phyloP scores from a whole-genome alignment of 23 red algal genomes.

The Pyropia haitanensis region DNA sequence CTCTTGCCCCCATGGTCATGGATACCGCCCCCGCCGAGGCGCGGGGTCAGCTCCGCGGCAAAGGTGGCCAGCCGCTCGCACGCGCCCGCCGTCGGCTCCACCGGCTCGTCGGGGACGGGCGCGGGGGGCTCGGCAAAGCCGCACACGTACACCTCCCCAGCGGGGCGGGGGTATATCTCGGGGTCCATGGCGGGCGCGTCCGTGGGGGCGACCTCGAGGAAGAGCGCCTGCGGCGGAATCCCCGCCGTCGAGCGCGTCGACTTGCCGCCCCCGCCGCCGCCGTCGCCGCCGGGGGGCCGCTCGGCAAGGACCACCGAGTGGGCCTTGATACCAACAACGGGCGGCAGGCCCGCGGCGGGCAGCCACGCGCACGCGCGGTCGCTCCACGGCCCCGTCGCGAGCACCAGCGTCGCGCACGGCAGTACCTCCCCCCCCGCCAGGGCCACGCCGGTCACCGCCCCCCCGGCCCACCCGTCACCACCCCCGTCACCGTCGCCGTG shows the following conservation, averaged over 20 bases:
- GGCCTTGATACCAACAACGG: conserved; percentile 36
- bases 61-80: conserved; percentile 22
- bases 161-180: conserved; percentile 41
- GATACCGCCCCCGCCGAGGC: too few species aligned
- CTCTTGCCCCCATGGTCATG: too few species aligned
- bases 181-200: neutral
- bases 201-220: too few species aligned
- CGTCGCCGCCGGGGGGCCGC: too few species aligned
- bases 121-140: conserved; percentile 12
- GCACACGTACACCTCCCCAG: conserved; percentile 46
- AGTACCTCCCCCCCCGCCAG: neutral
- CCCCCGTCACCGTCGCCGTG: neutral
- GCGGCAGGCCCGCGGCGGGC: conserved; percentile 17
- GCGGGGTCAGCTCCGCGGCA: neutral
- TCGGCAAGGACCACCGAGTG: conserved; percentile 1
- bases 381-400: conserved; percentile 59
- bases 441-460: neutral
- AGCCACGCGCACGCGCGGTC: conserved; percentile 27
- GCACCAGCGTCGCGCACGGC: conserved; percentile 15
- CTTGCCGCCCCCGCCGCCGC: too few species aligned
- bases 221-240: too few species aligned
- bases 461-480: conserved; percentile 8
- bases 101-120: conserved; percentile 10
- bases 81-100: neutral
- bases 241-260: too few species aligned